Base-by-base conservation (phyloP, 2,329 filamentous ascomycete genomes). In the Zasmidium angulare region DNA sequence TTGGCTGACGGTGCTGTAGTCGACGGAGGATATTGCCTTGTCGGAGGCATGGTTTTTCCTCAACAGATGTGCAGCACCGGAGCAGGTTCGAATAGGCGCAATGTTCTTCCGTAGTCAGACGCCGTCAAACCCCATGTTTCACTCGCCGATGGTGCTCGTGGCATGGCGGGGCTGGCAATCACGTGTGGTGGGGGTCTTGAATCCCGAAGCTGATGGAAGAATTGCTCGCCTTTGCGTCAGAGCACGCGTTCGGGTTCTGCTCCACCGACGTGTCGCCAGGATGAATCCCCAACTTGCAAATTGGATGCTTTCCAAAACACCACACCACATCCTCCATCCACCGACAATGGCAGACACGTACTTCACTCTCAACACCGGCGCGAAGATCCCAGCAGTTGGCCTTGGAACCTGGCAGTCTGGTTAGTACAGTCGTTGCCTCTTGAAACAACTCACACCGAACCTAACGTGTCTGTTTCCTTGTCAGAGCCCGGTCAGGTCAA, bases 401-500 rank as follows among this genome's bases (percentile, higher is more conserved):
- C 65, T 76, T 20, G 74, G 75, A 43, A 77, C 74, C 22, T 76
- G 75, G 74, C 74, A 76, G 58, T 71, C 69, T 49, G 65, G 56
- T 58, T 6, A 47, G 56, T 50, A 21, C 31, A 22, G 4, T 17
- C 19, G 14, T 19, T 50, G 23, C 21, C 9, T 14, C 21, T 24
- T 26, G 49, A 50, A 43, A 20, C 23, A 20, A 10, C n/a, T 14
- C 19, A 17, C 55, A 31, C 50, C 6, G 23, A 53, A 53, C 20
- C 50, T 57, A 19, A 59, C 48, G 29, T 26, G 12, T 12, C 21
- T 19, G n/a, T 11, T 50, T 36, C 31, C 26, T 47, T 51, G 19
- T 9, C 3, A 58, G 68, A 63, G n/a, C 75, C 77, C 26, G 78
- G 79, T 22, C 73, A 81, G 64, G 79, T 80, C 56, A 78, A 79